These are phyloP conservation scores for Mrakia gelida DNA, from an alignment of 768 basidiomycete genomes.

Conservation along the genomic window DNA sequence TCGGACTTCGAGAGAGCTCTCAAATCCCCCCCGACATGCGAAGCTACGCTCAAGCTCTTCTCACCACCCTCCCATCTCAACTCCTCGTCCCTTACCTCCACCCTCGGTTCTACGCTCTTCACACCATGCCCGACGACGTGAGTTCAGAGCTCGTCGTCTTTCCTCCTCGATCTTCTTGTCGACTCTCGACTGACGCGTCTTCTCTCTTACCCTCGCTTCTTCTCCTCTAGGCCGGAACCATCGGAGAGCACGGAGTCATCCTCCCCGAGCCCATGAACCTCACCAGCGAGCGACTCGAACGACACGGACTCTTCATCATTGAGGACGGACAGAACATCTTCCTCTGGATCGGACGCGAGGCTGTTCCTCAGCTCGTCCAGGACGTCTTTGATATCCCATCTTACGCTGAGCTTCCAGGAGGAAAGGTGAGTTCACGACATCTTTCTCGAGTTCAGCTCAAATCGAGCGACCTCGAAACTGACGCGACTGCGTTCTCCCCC, in stretches of 20 bases:
- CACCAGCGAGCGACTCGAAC: slow-evolving; percentile 89
- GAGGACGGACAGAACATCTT: slow-evolving; percentile 98
- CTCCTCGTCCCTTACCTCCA: slow-evolving; percentile 88
- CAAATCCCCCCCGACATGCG: slow-evolving; percentile 96
- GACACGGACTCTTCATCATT: slow-evolving; percentile 92
- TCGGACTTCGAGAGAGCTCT: slow-evolving; percentile 89
- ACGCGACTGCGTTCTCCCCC: neutral
- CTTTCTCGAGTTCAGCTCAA: too few relatives aligned
- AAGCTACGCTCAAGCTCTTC: slow-evolving; percentile 86
- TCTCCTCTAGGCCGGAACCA: slow-evolving; percentile 69
- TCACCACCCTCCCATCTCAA: slow-evolving; percentile 88
- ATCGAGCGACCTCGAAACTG: neutral
- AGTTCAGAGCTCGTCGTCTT: slow-evolving; percentile 33
- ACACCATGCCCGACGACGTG: slow-evolving; percentile 92
- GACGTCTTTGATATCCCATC: slow-evolving; percentile 89
- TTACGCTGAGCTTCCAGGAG: slow-evolving; percentile 84
- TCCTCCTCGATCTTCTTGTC: neutral
- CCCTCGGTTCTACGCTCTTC: slow-evolving; percentile 89
- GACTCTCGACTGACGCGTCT: neutral
- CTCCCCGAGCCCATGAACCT: slow-evolving; percentile 82
- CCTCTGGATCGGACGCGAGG: slow-evolving; percentile 96
- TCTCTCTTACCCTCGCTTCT: neutral
- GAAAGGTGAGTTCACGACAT: slow-evolving; percentile 62
- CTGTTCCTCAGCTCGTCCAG: slow-evolving; percentile 87
- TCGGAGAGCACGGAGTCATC: slow-evolving; percentile 82